phyloP scores from a whole-genome alignment of 2,329 filamentous ascomycete species.

The Aspergillus vadensis region DNA sequence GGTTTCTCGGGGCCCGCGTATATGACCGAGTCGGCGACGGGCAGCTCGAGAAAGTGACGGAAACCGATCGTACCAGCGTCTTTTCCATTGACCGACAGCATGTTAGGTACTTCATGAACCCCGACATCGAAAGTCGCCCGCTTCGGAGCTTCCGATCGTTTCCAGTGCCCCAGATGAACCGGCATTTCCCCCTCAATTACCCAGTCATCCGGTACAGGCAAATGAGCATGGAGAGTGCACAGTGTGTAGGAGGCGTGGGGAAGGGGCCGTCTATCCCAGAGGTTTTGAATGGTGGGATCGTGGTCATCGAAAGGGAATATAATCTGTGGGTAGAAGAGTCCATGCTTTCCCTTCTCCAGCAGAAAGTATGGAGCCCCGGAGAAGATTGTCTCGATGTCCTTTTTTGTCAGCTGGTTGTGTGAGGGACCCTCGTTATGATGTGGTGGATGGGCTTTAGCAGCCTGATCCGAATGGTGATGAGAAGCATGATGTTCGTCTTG shows the following conservation, averaged over 20 bases:
- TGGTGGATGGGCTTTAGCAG: background rate
- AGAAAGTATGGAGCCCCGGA: conserved; percentile 49
- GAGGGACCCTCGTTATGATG: background rate
- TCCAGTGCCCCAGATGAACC: conserved; percentile 27
- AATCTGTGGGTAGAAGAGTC: conserved; percentile 45
- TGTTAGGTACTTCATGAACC: conserved; percentile 52
- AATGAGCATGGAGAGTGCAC: conserved; percentile 47
- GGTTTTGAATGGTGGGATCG: conserved; percentile 40
- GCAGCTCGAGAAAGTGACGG: conserved; percentile 51
- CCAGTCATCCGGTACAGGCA: conserved; percentile 44
- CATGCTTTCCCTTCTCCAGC: conserved; percentile 45
- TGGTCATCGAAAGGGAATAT: conserved; percentile 49
- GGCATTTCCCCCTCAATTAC: conserved; percentile 31
- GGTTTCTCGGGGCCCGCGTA: conserved; percentile 27
- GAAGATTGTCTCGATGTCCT: conserved; percentile 45
- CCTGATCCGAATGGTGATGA: background rate
- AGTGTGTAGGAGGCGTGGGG: conserved; percentile 45
- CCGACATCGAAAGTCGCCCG: conserved; percentile 47
- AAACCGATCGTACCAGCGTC: conserved; percentile 52
- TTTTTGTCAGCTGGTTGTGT: conserved; percentile 29
- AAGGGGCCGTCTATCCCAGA: conserved; percentile 44
- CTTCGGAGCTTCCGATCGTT: conserved; percentile 30
- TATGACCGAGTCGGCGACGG: conserved; percentile 41
- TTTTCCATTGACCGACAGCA: conserved; percentile 48
- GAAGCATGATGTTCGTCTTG: background rate